phyloP scores from a whole-genome alignment of 2,329 filamentous ascomycete genomes.

The Nothomitra cinnamomea region DNA sequence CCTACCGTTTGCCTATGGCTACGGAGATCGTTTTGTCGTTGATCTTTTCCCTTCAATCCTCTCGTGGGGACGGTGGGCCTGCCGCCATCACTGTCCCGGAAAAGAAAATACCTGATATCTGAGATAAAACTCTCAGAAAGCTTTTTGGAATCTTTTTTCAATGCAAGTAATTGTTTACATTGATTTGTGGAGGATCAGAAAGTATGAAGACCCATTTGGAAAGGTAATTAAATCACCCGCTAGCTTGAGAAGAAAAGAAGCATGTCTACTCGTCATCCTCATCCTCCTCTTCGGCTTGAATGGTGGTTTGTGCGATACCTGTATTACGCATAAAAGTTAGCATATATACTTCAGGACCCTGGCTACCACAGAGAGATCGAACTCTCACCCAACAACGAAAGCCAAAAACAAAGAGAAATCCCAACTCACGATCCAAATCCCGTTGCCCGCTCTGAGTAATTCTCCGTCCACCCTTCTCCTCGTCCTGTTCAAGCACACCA shows the following conservation, averaged over 20 bases:
- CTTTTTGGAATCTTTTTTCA: neutral
- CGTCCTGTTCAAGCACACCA: conserved; percentile 89
- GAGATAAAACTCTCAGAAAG: too few species aligned
- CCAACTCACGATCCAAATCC: conserved; percentile 63
- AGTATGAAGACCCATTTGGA: neutral
- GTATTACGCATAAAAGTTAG: neutral
- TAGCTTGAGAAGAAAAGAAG: neutral
- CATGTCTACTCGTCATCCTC: conserved; percentile 1
- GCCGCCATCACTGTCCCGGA: too few species aligned
- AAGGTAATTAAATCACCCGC: neutral
- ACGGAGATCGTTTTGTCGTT: too few species aligned
- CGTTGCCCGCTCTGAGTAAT: conserved; percentile 97
- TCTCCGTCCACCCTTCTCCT: conserved; percentile 95
- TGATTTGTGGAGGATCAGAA: neutral
- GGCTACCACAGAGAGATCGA: too few species aligned
- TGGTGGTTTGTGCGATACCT: conserved; percentile 6
- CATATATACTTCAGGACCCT: neutral
- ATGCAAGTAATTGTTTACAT: neutral
- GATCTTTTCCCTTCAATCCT: too few species aligned
- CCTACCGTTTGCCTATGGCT: too few species aligned
- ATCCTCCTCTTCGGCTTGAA: conserved; percentile 5
- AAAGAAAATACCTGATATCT: too few species aligned
- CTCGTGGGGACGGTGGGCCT: too few species aligned
- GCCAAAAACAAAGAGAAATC: neutral
- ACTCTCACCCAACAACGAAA: too few species aligned